A percentile compares a stretch with the other conserved stretches of the same genome.
These are phyloP conservation scores for Penicillium roqueforti DNA, from an alignment of 495 filamentous ascomycete genomes.

Conservation along the genomic window DNA sequence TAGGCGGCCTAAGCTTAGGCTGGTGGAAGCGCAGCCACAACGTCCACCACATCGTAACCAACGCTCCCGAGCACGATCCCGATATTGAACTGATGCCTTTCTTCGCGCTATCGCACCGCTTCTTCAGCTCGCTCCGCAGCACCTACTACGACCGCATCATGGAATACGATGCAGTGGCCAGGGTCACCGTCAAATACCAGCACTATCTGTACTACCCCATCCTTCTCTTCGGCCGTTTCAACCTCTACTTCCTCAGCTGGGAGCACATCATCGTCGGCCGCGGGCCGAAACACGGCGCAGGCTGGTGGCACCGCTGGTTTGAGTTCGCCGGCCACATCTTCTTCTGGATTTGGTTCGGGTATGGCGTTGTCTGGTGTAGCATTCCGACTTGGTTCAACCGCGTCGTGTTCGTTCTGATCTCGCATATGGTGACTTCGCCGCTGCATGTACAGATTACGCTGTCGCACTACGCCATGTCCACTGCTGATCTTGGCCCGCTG, in stretches of 20 bases:
- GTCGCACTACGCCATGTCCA: slow-evolving; percentile 91
- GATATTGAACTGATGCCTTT: slow-evolving; percentile 91
- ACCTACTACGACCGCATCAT: slow-evolving; percentile 81
- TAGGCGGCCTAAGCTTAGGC: slow-evolving; percentile 79
- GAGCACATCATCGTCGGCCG: slow-evolving; percentile 63
- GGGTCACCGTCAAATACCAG: slow-evolving; percentile 63
- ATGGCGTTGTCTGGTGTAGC: slow-evolving; percentile 64
- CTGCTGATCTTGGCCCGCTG: slow-evolving; percentile 70
- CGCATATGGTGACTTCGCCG: slow-evolving; percentile 75
- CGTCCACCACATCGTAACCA: slow-evolving; percentile 91
- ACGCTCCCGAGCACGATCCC: slow-evolving; percentile 86
- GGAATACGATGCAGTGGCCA: slow-evolving; percentile 69
- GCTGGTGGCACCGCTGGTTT: slow-evolving; percentile 78
- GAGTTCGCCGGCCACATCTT: slow-evolving; percentile 71
- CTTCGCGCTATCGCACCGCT: slow-evolving; percentile 77
- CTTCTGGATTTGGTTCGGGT: slow-evolving; percentile 90
- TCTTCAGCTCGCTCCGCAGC: slow-evolving; percentile 64
- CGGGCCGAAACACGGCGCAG: slow-evolving; percentile 69
- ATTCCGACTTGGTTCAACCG: slow-evolving; percentile 64
- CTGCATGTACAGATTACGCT: slow-evolving; percentile 88
- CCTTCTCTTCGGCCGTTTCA: slow-evolving; percentile 76
- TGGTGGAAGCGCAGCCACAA: slow-evolving; percentile 96
- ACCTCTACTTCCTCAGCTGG: slow-evolving; percentile 77
- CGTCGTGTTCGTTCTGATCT: slow-evolving; percentile 69
- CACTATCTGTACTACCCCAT: slow-evolving; percentile 74